These are phyloP conservation scores for Vigna unguiculata DNA, from an alignment of 306 rosid genomes.

Conservation along the genomic window DNA sequence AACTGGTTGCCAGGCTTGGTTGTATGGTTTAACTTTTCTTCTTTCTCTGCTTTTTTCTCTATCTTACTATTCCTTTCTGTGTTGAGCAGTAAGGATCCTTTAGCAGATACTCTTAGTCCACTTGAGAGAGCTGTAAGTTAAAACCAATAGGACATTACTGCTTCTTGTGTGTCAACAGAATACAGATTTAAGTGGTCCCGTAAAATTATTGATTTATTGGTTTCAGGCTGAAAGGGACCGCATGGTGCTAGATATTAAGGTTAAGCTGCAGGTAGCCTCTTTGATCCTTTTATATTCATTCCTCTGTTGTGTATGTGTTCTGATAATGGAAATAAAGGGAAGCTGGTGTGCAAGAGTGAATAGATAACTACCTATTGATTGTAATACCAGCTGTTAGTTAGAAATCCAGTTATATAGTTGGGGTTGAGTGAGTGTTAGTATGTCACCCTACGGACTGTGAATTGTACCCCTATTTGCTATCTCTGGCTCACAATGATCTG, in stretches of 20 bases:
- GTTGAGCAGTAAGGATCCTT: slow-evolving; percentile 71
- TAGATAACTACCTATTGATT: neutral
- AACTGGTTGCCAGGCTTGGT: slow-evolving; percentile 38
- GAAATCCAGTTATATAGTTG: neutral
- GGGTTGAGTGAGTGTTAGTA: neutral
- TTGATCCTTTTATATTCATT: slow-evolving; percentile 31
- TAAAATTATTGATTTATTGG: slow-evolving; percentile 35
- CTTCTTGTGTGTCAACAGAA: slow-evolving; percentile 30
- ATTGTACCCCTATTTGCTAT: slow-evolving; percentile 5
- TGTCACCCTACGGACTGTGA: neutral
- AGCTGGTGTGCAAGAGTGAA: neutral
- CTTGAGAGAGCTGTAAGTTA: slow-evolving; percentile 94
- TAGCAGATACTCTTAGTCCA: slow-evolving; percentile 81
- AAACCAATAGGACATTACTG: slow-evolving; percentile 35
- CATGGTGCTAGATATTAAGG: slow-evolving; percentile 98
- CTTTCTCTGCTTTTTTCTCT: slow-evolving; percentile 38
- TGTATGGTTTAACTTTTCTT: slow-evolving; percentile 35
- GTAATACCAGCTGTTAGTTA: neutral
- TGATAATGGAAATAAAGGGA: neutral
- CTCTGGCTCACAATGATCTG: neutral
- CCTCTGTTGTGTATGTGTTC: slow-evolving; percentile 6
- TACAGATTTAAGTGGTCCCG: slow-evolving; percentile 31
- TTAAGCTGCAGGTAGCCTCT: slow-evolving; percentile 87
- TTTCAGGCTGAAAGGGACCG: slow-evolving; percentile 96
- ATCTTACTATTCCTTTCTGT: slow-evolving; percentile 60